A percentile compares a stretch with the other conserved stretches of the same genome.
Conservation (phyloP, 371 early-diverging fungal species). For the Haplosporangium sp. region DNA sequence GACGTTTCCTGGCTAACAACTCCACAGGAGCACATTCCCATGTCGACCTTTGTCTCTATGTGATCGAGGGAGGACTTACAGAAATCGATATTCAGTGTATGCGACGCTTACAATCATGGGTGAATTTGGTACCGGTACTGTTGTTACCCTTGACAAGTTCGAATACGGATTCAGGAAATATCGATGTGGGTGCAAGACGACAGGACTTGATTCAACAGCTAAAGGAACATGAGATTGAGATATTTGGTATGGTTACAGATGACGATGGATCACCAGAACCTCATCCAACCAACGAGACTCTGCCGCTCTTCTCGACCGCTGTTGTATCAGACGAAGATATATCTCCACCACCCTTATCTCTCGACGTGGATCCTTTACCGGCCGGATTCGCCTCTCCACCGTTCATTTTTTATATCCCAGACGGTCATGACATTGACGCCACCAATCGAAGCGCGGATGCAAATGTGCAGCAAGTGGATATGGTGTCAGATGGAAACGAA, state of each 20-base stretch:
- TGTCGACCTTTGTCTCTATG: slow-evolving; percentile 37
- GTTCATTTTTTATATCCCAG: slow-evolving; percentile 14
- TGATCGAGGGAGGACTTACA: slow-evolving; percentile 30
- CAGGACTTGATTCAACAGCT: slow-evolving; percentile 22
- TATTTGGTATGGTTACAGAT: slow-evolving; percentile 23
- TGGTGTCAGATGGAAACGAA: neutral
- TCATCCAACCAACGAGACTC: neutral
- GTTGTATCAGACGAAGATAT: slow-evolving; percentile 14
- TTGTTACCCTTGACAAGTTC: neutral
- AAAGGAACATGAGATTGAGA: slow-evolving; percentile 18
- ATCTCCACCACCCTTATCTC: slow-evolving; percentile 15
- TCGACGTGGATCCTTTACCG: neutral
- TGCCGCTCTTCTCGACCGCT: slow-evolving; percentile 10
- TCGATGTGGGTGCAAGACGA: slow-evolving; percentile 6
- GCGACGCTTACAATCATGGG: slow-evolving; percentile 29
- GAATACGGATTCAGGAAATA: too few relatives aligned
- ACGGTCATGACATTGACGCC: neutral
- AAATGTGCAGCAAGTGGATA: slow-evolving; percentile 24
- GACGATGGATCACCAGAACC: neutral
- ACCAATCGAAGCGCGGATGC: slow-evolving; percentile 3
- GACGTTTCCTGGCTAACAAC: slow-evolving; percentile 46
- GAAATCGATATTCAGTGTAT: slow-evolving; percentile 26
- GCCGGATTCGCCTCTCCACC: slow-evolving; percentile 13
- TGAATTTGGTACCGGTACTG: slow-evolving; percentile 37
- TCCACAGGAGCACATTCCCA: slow-evolving; percentile 43